A percentile compares a stretch with the other conserved stretches of the same genome.
These are phyloP conservation scores for Alternaria sp. DNA, from an alignment of 2,329 filamentous ascomycete species.

Conservation along the genomic window DNA sequence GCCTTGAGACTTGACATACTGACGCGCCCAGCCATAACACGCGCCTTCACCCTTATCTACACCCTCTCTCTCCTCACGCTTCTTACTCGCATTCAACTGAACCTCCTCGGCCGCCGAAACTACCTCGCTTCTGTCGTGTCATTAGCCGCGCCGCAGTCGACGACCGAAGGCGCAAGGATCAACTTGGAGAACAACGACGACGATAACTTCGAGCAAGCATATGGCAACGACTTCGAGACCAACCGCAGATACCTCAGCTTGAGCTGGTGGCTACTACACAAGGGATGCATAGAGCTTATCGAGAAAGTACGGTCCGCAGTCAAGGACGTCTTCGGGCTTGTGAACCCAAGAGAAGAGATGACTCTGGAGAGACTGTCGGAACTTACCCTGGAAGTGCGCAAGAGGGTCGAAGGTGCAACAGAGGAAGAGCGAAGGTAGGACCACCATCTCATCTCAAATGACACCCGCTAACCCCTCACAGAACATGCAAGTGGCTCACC, in stretches of 20 bases:
- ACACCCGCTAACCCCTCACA: constrained; percentile 22
- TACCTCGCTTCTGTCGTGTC: constrained; percentile 96
- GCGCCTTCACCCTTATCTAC: constrained; percentile 90
- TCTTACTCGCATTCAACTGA: constrained; percentile 93
- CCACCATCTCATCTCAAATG: background rate
- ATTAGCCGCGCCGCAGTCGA: constrained; percentile 72
- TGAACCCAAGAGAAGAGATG: constrained; percentile 88
- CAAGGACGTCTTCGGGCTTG: constrained; percentile 82
- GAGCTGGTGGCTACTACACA: constrained; percentile 96
- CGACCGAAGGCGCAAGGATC: constrained; percentile 74
- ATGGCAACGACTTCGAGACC: constrained; percentile 93
- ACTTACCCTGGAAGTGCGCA: constrained; percentile 81
- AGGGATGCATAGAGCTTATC: constrained; percentile 84
- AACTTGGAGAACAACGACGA: constrained; percentile 93
- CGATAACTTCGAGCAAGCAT: constrained; percentile 78
- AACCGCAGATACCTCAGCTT: constrained; percentile 95
- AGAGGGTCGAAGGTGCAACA: constrained; percentile 78
- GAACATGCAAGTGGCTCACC: constrained; percentile 74
- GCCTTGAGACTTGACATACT: constrained; percentile 16
- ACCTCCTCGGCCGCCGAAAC: constrained; percentile 90
- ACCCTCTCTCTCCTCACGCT: constrained; percentile 87
- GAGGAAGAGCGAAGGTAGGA: constrained; percentile 65
- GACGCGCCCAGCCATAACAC: constrained; percentile 73
- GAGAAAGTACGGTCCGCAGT: constrained; percentile 84
- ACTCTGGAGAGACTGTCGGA: constrained; percentile 80